phyloP scores from a whole-genome alignment of 257 asterid genomes.

The Buddleja alternifolia region DNA sequence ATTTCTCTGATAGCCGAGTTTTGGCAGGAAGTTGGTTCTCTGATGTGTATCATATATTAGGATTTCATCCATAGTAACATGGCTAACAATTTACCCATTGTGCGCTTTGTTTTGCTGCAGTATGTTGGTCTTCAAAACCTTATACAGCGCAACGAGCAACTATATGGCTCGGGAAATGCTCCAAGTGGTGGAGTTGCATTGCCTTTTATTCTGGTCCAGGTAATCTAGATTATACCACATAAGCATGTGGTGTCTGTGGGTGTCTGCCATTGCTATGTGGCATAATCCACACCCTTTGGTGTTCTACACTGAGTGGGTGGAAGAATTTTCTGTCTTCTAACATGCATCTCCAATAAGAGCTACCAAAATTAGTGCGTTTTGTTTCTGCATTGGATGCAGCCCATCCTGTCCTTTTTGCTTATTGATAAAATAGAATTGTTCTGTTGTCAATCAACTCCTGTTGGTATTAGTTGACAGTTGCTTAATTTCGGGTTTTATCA shows the following conservation, averaged over 20 bases:
- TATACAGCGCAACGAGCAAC: conserved; percentile 76
- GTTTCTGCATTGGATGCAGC: background rate
- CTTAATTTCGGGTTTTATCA: background rate
- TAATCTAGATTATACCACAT: conserved; percentile 38
- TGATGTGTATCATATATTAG: conserved; percentile 10
- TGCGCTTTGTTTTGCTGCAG: conserved; percentile 43
- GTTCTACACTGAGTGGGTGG: too few relatives aligned
- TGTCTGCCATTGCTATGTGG: too few relatives aligned
- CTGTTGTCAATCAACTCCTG: background rate
- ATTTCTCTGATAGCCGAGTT: conserved; percentile 22
- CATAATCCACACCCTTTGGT: too few relatives aligned
- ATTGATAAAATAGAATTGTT: background rate
- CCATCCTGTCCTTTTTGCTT: background rate
- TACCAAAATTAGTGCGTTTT: conserved; percentile 10
- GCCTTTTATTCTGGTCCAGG: conserved; percentile 99
- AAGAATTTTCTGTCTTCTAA: too few relatives aligned
- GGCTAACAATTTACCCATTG: conserved; percentile 1
- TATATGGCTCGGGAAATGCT: conserved; percentile 84
- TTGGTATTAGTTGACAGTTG: background rate
- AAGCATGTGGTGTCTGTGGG: too few relatives aligned
- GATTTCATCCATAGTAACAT: background rate
- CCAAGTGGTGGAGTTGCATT: conserved; percentile 97
- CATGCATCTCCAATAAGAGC: conserved; percentile 11
- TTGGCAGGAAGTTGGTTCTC: background rate
- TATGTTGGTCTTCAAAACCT: conserved; percentile 83